Evolutionary conservation across 140 eudicot species (phyloP).

Genomic region (Bidens hawaiensis): DNA sequence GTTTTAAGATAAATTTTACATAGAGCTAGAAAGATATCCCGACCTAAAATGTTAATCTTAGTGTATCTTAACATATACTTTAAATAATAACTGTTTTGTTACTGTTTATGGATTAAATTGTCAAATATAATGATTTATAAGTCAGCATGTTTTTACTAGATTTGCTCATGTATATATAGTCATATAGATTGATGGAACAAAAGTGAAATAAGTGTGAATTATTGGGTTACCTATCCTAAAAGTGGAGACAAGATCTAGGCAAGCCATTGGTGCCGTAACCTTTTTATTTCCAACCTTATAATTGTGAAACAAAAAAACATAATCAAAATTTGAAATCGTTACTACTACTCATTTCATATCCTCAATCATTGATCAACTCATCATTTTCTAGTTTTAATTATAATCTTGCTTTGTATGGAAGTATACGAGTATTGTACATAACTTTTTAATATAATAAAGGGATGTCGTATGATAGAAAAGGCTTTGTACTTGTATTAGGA

Average conservation of each 20-base stretch:
- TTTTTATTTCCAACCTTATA: constrained; percentile 20
- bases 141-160: not conserved
- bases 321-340: constrained; percentile 19
- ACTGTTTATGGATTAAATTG: not conserved
- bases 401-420: constrained; percentile 4
- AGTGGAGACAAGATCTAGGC: constrained; percentile 32
- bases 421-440: not conserved
- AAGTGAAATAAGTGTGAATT: constrained; percentile 3
- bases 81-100: not conserved
- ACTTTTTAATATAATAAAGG: not conserved
- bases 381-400: not conserved
- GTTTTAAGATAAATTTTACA: not conserved
- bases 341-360: constrained; percentile 15
- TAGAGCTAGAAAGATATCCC: not conserved
- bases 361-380: constrained; percentile 25
- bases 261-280: constrained; percentile 30
- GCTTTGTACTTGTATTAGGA: not conserved
- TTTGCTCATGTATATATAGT: not conserved
- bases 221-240: constrained; percentile 25
- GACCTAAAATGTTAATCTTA: not conserved
- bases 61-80: not conserved
- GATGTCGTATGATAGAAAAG: not conserved
- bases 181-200: constrained; percentile 4
- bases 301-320: constrained; percentile 23
- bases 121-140: not conserved